Base-by-base conservation (phyloP, 2,329 filamentous ascomycete species). In the Fusarium nematophilum region DNA sequence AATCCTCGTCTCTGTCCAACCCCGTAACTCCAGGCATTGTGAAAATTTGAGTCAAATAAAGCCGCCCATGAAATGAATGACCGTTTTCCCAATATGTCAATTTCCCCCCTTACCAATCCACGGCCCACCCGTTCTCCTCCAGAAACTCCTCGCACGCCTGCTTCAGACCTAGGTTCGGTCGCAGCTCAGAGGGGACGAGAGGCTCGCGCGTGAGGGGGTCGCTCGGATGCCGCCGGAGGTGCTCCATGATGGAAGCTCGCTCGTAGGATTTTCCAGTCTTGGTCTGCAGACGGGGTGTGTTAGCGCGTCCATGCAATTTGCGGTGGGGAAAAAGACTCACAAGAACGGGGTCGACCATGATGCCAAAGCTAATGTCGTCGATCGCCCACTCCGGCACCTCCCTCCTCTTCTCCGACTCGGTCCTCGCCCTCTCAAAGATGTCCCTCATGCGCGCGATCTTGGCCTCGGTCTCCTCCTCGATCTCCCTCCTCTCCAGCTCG, bases 221-320 rank as follows among this genome's bases (percentile, higher is more conserved):
- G 11, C 86, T 90, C 1, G 83, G 82, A 27, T 86, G 86, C 17
- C 90, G 83, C 68, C 90, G 89, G 21, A 99, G 81, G 72, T 97
- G 93, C 75, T 96, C 92, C 70, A 93, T 82, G 57, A 99, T 90
- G 13, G 91, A 91, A 0, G 91, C 83, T 34, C 94, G 86, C 73
- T 98, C 95, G 73, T 97, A 99, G 2, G 90, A 95, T 62, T 93
- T 91, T 10, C 95, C 95, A 1, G 90, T 93, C 69, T 90, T 93
- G 1, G 91, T 94, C 88, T 80, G 75, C 66, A 18, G 3, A 17
- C 9, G 66, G 63, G 9, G 21, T 39, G 11, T 29, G 57, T 71
- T 52, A 68, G 52, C 17, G 10, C 9, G n/a, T 15, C 0, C 26
- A 6, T 9, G 9, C 13, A 13, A 18, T 17, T n/a, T 9, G 11